A percentile compares a stretch with the other conserved stretches of the same genome.
Evolutionary conservation across 345 rosid genomes (phyloP).

Genomic region (Brassica cretica): DNA sequence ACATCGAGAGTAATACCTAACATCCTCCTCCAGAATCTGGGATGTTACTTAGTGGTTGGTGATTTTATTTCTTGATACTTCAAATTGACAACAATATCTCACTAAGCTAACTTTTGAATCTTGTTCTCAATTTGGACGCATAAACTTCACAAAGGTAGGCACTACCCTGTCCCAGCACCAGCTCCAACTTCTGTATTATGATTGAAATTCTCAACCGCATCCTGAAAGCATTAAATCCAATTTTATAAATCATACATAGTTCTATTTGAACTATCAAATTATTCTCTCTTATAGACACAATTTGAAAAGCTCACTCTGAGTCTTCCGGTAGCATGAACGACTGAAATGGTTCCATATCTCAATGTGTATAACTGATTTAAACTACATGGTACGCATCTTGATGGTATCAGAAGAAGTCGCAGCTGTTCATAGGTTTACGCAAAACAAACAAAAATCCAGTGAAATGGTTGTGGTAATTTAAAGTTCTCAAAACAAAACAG

Average conservation of each 20-base stretch:
- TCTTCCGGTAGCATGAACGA: constrained; percentile 91
- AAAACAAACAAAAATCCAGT: not conserved
- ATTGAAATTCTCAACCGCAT: constrained; percentile 79
- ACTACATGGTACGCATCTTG: constrained; percentile 97
- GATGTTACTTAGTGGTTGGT: not conserved
- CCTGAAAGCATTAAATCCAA: constrained; percentile 46
- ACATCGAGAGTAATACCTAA: not conserved
- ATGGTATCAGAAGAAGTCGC: constrained; percentile 94
- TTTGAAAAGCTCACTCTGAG: constrained; percentile 62
- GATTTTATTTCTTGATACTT: not conserved
- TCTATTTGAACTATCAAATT: not conserved
- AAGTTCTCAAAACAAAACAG: not conserved
- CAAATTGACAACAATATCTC: not conserved
- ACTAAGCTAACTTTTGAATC: not conserved
- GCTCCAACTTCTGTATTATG: constrained; percentile 64
- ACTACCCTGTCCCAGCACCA: constrained; percentile 83
- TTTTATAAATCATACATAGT: not conserved
- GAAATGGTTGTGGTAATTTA: constrained; percentile 6
- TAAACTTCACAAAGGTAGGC: not conserved
- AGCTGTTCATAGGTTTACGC: constrained; percentile 46
- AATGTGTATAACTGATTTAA: constrained; percentile 90
- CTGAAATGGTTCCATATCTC: constrained; percentile 91
- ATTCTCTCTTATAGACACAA: not conserved
- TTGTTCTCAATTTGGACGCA: not conserved
- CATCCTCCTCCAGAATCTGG: not conserved